Base-by-base conservation (phyloP, 495 filamentous ascomycete genomes). In the Penicillium lividum region DNA sequence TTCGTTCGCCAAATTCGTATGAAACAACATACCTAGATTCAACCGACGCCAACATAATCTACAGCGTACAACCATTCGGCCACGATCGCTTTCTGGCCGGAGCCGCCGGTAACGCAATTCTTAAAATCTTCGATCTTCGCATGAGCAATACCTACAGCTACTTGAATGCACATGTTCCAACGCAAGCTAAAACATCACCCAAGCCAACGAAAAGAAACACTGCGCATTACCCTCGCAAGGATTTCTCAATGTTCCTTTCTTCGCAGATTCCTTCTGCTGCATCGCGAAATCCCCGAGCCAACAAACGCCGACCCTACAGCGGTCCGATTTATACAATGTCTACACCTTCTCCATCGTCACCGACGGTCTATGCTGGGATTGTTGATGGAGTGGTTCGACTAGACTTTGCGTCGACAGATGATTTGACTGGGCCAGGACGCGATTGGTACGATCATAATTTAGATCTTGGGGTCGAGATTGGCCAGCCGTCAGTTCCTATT, bases 111-210 rank as follows among this genome's bases (percentile, higher is more conserved):
- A 79, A 87, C 62, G 80, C 78, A 44, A 63, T 86, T 15, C 66
- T 90, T 8, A 89, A 89, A 60, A 65, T 88, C 2, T 90, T 88
- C 57, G 85, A 90, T 63, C 67, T 90, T 34, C 83, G 87, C 38
- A 77, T 85, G 73, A 67, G 70, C 9, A 81, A 77, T 7, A 73
- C 69, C 5, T 82, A 80, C 67, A 71, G 58, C 54, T 73, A 76
- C 51, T 72, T 69, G 33, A 64, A 77, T 18, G 61, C 74, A 28
- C 61, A 64, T 27, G 13, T 33, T 3, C 46, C 22, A 7, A 47
- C 60, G 43, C 45, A 46, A 55, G 22, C 31, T 3, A 52, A 53
- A 53, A 52, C 10, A 3, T 50, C 47, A 9, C 45, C 16, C 7
- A 50, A 49, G 16, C 36, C 9, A 40, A 36, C 16, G 34, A 49